A percentile compares a stretch with the other conserved stretches of the same genome.
These are phyloP conservation scores for Lasiosphaeria miniovina DNA, from an alignment of 495 filamentous ascomycete species.

Conservation along the genomic window DNA sequence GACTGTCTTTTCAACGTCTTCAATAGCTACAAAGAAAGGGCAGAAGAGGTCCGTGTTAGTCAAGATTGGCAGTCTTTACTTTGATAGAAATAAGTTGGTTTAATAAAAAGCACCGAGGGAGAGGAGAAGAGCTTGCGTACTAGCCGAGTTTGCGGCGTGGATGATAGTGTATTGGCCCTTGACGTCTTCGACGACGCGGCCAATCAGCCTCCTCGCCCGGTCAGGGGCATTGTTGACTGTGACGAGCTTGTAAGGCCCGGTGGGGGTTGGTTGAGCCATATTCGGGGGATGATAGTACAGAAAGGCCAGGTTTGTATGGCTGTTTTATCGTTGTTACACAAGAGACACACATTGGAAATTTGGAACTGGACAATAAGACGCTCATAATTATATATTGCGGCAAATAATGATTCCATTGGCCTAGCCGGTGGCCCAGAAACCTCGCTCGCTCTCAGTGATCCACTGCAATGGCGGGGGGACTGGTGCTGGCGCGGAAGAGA, in stretches of 20 bases:
- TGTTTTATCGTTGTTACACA: too few relatives aligned
- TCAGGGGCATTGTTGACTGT: conserved; percentile 70
- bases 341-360: too few relatives aligned
- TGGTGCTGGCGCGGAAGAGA: too few relatives aligned
- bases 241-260: conserved; percentile 59
- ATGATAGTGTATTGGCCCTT: conserved; percentile 59
- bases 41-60: neutral
- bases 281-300: too few relatives aligned
- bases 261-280: conserved; percentile 17
- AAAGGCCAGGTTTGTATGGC: too few relatives aligned
- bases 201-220: conserved; percentile 59
- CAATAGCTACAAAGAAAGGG: conserved; percentile 20
- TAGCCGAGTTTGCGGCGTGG: conserved; percentile 56
- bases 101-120: neutral
- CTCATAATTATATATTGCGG: too few relatives aligned
- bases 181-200: conserved; percentile 54
- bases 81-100: neutral
- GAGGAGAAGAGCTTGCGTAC: conserved; percentile 33
- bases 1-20: conserved; percentile 24
- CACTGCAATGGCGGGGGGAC: too few relatives aligned
- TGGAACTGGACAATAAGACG: too few relatives aligned
- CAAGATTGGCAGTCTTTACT: too few relatives aligned
- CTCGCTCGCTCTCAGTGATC: too few relatives aligned
- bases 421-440: too few relatives aligned
- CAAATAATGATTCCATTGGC: too few relatives aligned